phyloP scores from a whole-genome alignment of 306 rosid species.

The Trifolium repens region DNA sequence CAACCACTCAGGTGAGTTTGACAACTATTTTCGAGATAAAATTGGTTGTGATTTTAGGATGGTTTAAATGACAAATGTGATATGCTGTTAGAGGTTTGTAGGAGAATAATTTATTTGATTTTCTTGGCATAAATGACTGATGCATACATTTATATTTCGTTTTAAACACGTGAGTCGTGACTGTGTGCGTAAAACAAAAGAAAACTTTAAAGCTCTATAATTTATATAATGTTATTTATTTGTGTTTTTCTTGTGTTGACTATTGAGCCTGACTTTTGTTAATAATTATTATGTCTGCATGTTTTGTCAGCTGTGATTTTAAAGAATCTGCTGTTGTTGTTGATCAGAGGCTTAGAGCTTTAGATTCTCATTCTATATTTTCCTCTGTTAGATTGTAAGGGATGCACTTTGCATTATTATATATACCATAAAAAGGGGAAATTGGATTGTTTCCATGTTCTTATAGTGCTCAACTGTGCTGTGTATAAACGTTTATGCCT shows the following conservation, averaged over 20 bases:
- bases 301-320: slow-evolving; percentile 3
- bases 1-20: slow-evolving; percentile 76
- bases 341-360: slow-evolving; percentile 1
- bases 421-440: slow-evolving; percentile 23
- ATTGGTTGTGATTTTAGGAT: not conserved
- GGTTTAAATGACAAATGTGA: not conserved
- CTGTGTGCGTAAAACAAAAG: not conserved
- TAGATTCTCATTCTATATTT: not conserved
- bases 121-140: slow-evolving; percentile 1
- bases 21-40: slow-evolving; percentile 1
- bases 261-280: not conserved
- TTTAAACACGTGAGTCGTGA: not conserved
- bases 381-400: not conserved
- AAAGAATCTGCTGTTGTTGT: not conserved
- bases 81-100: slow-evolving; percentile 4
- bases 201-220: not conserved
- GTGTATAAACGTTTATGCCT: slow-evolving; percentile 1
- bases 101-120: slow-evolving; percentile 15
- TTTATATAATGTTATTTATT: too few species aligned
- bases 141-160: not conserved
- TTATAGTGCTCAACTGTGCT: not conserved
- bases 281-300: not conserved
- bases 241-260: not conserved
- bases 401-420: slow-evolving; percentile 5
- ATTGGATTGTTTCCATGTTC: slow-evolving; percentile 21